Percentiles rank a stretch among this genome's conserved stretches.
Conservation (phyloP, 345 rosid species). For the Sonneratia alba region DNA sequence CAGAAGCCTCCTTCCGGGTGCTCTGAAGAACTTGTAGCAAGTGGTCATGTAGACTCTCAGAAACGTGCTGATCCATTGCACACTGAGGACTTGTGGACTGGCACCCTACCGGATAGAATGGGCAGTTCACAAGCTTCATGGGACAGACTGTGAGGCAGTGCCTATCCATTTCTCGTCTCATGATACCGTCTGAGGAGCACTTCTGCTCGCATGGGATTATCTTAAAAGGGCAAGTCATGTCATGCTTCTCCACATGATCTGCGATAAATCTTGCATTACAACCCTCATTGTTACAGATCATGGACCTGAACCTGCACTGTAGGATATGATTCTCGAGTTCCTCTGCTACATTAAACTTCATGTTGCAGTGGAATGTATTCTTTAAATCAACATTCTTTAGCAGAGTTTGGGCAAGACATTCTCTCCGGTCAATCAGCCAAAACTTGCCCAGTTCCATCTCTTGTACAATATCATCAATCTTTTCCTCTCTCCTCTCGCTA, state of each 20-base stretch:
- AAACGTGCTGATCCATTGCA: conserved; percentile 40
- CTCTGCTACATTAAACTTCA: conserved; percentile 41
- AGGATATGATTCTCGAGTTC: conserved; percentile 41
- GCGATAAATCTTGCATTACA: conserved; percentile 45
- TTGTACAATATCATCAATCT: conserved; percentile 71
- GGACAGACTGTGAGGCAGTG: conserved; percentile 84
- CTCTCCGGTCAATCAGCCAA: conserved; percentile 57
- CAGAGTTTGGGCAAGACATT: conserved; percentile 44
- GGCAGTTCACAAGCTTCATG: conserved; percentile 78
- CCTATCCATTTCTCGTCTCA: conserved; percentile 83
- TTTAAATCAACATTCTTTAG: conserved; percentile 71
- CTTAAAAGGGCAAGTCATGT: conserved; percentile 67
- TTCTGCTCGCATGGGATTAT: conserved; percentile 72
- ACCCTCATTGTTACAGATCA: conserved; percentile 62
- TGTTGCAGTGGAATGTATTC: conserved; percentile 53
- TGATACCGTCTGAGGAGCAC: conserved; percentile 40
- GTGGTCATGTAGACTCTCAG: conserved; percentile 45
- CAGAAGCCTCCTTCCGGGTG: conserved; percentile 45
- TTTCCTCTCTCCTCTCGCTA: conserved; percentile 82
- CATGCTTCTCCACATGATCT: conserved; percentile 53
- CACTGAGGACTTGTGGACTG: conserved; percentile 40
- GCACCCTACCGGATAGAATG: conserved; percentile 72
- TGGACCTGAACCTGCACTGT: conserved; percentile 48
- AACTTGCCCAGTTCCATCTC: conserved; percentile 79
- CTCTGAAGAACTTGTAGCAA: conserved; percentile 46